phyloP scores from a whole-genome alignment of 495 filamentous ascomycete genomes.

The Penicillium steckii region DNA sequence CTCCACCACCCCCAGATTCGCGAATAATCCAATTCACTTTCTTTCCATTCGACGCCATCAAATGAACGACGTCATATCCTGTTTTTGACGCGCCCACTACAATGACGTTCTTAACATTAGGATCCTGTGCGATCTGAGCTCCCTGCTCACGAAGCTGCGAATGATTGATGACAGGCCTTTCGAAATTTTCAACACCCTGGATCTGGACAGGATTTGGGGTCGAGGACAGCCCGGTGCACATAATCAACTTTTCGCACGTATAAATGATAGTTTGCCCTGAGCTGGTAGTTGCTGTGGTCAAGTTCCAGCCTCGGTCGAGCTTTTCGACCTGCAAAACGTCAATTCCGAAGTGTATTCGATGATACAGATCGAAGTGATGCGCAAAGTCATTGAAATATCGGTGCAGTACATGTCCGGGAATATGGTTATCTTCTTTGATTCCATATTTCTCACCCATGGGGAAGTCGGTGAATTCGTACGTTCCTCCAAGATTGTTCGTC shows the following conservation, averaged over 20 bases:
- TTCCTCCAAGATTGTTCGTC: slow-evolving; percentile 1
- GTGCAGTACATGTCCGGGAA: slow-evolving; percentile 18
- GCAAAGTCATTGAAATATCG: slow-evolving; percentile 18
- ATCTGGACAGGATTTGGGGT: slow-evolving; percentile 1
- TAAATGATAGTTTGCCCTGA: background rate
- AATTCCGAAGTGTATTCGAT: slow-evolving; percentile 22
- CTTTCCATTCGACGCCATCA: slow-evolving; percentile 54
- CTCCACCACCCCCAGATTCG: slow-evolving; percentile 3
- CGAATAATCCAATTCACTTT: slow-evolving; percentile 69
- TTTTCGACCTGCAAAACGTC: slow-evolving; percentile 9
- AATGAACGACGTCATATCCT: slow-evolving; percentile 62
- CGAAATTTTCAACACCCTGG: background rate
- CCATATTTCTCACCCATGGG: slow-evolving; percentile 19
- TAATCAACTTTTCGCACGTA: background rate
- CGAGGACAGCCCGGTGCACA: background rate
- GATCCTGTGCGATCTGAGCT: slow-evolving; percentile 2
- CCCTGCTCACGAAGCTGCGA: background rate
- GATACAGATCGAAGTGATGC: slow-evolving; percentile 22
- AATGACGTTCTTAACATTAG: slow-evolving; percentile 31
- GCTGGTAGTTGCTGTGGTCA: background rate
- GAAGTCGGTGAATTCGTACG: slow-evolving; percentile 26
- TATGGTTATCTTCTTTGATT: slow-evolving; percentile 6
- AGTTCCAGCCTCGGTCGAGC: slow-evolving; percentile 9
- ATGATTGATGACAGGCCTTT: background rate
- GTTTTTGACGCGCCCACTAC: slow-evolving; percentile 65